phyloP scores from a whole-genome alignment of 2,329 filamentous ascomycete species.

The Ophiobolus disseminans region DNA sequence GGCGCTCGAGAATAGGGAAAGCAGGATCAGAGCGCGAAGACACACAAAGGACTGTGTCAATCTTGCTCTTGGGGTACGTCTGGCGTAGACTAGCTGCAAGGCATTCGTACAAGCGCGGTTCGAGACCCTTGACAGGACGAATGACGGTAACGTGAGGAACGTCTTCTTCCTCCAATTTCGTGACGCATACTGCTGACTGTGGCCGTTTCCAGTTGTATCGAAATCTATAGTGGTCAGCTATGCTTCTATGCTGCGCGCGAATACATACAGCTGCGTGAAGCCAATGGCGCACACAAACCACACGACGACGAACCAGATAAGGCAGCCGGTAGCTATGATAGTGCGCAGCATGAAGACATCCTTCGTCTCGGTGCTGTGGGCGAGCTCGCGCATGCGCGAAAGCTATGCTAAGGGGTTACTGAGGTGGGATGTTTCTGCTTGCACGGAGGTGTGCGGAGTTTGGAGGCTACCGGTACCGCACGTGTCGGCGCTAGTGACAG shows the following conservation, averaged over 20 bases:
- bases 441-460: slow-evolving; percentile 29
- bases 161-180: slow-evolving; percentile 48
- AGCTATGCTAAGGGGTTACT: slow-evolving; percentile 15
- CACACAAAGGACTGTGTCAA: slow-evolving; percentile 85
- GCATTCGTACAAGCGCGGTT: slow-evolving; percentile 90
- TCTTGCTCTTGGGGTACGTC: slow-evolving; percentile 75
- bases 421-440: slow-evolving; percentile 19
- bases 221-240: slow-evolving; percentile 54
- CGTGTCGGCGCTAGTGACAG: slow-evolving; percentile 4
- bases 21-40: slow-evolving; percentile 77
- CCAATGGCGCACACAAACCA: slow-evolving; percentile 65
- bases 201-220: slow-evolving; percentile 60
- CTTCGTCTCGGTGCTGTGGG: slow-evolving; percentile 29
- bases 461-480: slow-evolving; percentile 5
- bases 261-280: slow-evolving; percentile 64
- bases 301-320: slow-evolving; percentile 65
- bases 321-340: slow-evolving; percentile 54
- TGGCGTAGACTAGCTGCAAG: slow-evolving; percentile 85
- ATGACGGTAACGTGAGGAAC: slow-evolving; percentile 88
- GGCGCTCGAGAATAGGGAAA: slow-evolving; percentile 72
- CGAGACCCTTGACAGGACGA: slow-evolving; percentile 90
- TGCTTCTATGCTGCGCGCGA: background rate
- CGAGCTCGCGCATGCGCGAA: slow-evolving; percentile 45
- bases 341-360: slow-evolving; percentile 45
- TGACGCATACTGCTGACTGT: slow-evolving; percentile 51